Evolutionary conservation across 306 rosid species (phyloP).

Genomic region (Citrullus amarus): DNA sequence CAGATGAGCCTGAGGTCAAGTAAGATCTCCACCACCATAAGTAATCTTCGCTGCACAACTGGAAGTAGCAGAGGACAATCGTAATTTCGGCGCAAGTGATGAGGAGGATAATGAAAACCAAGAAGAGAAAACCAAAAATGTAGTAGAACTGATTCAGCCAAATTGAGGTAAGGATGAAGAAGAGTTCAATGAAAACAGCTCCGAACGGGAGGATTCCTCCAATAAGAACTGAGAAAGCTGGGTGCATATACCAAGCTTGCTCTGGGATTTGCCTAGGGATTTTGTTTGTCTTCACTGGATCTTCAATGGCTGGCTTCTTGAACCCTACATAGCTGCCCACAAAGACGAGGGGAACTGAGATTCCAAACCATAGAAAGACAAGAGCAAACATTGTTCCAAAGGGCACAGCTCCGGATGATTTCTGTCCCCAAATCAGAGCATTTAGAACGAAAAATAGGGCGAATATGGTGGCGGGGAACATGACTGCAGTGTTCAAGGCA

Average conservation of each 20-base stretch:
- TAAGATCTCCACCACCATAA: constrained; percentile 99
- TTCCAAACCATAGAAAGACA: constrained; percentile 89
- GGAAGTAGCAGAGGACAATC: constrained; percentile 94
- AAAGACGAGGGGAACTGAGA: constrained; percentile 91
- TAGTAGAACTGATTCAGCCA: constrained; percentile 99
- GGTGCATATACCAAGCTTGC: constrained; percentile 99
- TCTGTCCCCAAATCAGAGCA: constrained; percentile 88
- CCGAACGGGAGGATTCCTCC: constrained; percentile 99
- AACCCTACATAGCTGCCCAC: constrained; percentile 91
- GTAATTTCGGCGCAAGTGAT: constrained; percentile 95
- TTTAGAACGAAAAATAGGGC: constrained; percentile 66
- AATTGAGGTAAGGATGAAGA: constrained; percentile 96
- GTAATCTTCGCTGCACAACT: constrained; percentile 96
- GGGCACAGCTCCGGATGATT: constrained; percentile 98
- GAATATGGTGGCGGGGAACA: constrained; percentile 71
- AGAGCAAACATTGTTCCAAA: constrained; percentile 98
- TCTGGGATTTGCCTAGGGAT: constrained; percentile 98
- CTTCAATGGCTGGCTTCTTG: constrained; percentile 93
- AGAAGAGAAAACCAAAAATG: constrained; percentile 93
- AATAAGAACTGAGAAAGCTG: constrained; percentile 64
- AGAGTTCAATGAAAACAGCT: constrained; percentile 94
- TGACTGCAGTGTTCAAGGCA: constrained; percentile 66
- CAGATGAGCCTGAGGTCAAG: constrained; percentile 89
- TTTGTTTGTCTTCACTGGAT: constrained; percentile 94
- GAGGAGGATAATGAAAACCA: constrained; percentile 79